Base-by-base conservation (phyloP, 2,329 filamentous ascomycete species). In the Penicillium sp. region DNA sequence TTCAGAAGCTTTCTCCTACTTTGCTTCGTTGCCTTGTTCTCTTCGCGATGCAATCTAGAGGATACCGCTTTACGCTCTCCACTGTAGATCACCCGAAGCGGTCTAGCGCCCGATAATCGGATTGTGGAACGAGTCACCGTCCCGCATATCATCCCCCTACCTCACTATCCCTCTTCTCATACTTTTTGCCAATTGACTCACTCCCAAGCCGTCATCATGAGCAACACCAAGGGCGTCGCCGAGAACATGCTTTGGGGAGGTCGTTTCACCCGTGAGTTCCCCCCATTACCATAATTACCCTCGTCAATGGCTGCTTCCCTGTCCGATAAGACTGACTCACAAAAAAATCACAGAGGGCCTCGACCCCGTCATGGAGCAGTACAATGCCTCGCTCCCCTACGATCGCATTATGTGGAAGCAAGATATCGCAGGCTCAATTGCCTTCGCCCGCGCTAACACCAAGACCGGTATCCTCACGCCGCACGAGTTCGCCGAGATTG, bases 281-380 rank as follows among this genome's bases (percentile, higher is more conserved):
- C 48, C 39, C 21, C 18, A 21, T 21, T 21, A 21, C 18, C 18
- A 21, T 21, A 2, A 47, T 41, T 42, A 56, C 12, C 15, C 34
- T 42, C 38, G 12, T 44, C 44, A 42, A 23, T 26, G 36, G 36
- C 18, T 13, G 18, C 36, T 21, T 48, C 33, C 16, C 41, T 49
- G 16, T 33, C 21, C 47, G 38, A 34, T 42, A 21, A 10, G 31
- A 51, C 52, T 61, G 51, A 65, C 58, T 54, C 53, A 60, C 36
- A 57, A 45, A 55, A 49, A 45, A 42, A 34, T 29, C n/a, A 43
- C 64, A 88, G 88, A 89, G 77, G 87, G 83, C 63, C 84, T 93
- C 61, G 89, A 95, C 74, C 89, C 90, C 49, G 81, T 95, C 47
- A 95, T 95, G 90, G 81, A 85, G 56, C 80, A 87, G 61, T 95